Conservation (phyloP, 441 rosid genomes). For the Gossypium schwendimanii region DNA sequence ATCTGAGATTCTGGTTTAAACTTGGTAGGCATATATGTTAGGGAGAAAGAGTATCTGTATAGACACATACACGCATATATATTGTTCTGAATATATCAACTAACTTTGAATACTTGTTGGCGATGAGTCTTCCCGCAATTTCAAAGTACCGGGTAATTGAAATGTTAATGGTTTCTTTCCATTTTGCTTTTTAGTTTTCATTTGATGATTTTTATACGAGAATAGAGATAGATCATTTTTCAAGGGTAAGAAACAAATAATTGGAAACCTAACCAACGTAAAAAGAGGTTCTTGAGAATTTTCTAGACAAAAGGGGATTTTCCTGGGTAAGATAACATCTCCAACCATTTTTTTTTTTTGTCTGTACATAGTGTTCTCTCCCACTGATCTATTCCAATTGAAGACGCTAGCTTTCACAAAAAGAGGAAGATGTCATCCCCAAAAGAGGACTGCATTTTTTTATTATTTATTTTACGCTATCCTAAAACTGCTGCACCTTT, state of each 20-base stretch:
- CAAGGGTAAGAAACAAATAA: no score
- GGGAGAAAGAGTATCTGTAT: not conserved
- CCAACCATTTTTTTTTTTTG: not conserved
- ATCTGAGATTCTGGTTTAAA: not conserved
- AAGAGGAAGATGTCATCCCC: not conserved
- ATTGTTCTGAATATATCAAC: not conserved
- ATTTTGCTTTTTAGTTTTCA: not conserved
- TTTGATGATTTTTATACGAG: not conserved
- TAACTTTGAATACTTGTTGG: not conserved
- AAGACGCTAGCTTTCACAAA: not conserved
- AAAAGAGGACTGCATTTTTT: no score
- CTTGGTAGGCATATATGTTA: not conserved
- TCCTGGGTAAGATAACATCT: not conserved
- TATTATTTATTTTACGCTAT: not conserved
- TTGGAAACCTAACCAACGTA: no score
- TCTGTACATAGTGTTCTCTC: not conserved
- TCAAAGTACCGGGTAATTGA: not conserved
- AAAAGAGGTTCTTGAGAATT: not conserved
- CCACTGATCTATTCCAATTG: not conserved
- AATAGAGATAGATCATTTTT: no score
- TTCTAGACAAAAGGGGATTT: not conserved
- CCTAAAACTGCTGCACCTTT: not conserved
- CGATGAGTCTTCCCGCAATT: not conserved
- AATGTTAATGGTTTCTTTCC: not conserved
- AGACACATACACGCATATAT: not conserved